These are phyloP conservation scores for Pugionium cornutum DNA, from an alignment of 345 rosid species.

Conservation along the genomic window DNA sequence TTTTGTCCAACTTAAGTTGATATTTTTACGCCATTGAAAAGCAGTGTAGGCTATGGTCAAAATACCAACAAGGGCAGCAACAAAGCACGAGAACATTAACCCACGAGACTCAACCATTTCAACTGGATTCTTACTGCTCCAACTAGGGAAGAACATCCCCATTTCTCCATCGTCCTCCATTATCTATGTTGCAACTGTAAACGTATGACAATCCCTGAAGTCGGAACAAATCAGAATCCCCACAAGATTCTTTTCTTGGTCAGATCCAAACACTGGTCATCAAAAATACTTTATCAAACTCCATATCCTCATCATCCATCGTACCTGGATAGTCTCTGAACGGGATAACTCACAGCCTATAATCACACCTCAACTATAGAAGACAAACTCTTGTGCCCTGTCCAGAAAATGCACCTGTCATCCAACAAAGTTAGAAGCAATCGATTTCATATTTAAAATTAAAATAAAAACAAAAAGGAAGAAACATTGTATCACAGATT, in stretches of 20 bases:
- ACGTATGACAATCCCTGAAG: constrained; percentile 9
- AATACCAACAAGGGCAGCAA: constrained; percentile 80
- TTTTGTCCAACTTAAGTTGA: constrained; percentile 91
- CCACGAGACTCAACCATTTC: constrained; percentile 58
- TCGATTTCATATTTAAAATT: background rate
- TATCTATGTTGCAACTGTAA: constrained; percentile 11
- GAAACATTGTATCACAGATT: constrained; percentile 10
- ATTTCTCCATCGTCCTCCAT: constrained; percentile 75
- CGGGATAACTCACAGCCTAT: too few species aligned
- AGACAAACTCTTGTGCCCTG: constrained; percentile 9
- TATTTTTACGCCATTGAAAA: constrained; percentile 95
- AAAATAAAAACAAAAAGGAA: background rate
- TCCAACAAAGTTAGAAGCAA: background rate
- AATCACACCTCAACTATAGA: constrained; percentile 13
- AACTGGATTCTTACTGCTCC: constrained; percentile 52
- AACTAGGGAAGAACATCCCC: constrained; percentile 48
- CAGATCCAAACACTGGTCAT: constrained; percentile 14
- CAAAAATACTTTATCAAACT: constrained; percentile 14
- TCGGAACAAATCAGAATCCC: background rate
- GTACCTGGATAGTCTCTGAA: background rate
- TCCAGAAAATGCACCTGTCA: constrained; percentile 15
- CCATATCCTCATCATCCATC: constrained; percentile 28
- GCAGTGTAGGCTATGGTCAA: constrained; percentile 85
- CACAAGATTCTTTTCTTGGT: constrained; percentile 16
- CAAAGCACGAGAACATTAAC: constrained; percentile 60